Evolutionary conservation across 139 green algal species (phyloP).

Genomic region (Mychonastes homosphaera): DNA sequence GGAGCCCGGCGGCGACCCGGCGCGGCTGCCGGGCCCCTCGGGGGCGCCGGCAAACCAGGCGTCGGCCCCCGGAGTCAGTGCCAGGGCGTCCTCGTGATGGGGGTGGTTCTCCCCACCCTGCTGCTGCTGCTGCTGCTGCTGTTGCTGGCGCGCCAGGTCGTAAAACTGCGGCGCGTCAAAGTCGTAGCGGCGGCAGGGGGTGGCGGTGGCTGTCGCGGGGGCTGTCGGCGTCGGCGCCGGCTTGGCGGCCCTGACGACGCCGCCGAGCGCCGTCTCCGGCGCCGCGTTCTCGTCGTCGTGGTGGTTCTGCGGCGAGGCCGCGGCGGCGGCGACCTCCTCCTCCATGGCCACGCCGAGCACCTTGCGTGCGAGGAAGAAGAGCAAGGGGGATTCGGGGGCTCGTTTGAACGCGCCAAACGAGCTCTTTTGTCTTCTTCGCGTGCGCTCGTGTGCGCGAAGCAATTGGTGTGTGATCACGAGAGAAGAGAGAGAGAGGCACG

Average conservation of each 20-base stretch:
- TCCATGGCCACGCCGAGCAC: conserved; percentile 3
- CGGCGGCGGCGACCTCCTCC: not conserved
- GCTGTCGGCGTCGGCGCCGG: too few species aligned
- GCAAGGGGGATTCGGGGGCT: too few species aligned
- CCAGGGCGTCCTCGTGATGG: too few species aligned
- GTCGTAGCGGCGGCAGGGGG: conserved; percentile 21
- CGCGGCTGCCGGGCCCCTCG: conserved; percentile 8
- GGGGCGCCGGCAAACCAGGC: conserved; percentile 44
- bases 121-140: too few species aligned
- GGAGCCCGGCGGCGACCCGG: too few species aligned
- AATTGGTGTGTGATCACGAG: too few species aligned
- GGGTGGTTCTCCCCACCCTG: too few species aligned
- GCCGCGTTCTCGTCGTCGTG: not conserved
- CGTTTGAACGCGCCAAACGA: too few species aligned
- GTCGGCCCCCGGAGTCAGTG: too few species aligned
- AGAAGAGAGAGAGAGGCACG: too few species aligned
- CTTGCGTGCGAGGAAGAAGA: conserved; percentile 6
- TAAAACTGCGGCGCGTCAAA: conserved; percentile 45
- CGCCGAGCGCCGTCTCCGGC: not conserved
- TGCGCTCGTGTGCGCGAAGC: too few species aligned
- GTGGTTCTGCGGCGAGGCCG: not conserved
- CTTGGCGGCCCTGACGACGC: not conserved
- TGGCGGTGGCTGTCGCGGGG: not conserved
- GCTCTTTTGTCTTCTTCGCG: too few species aligned
- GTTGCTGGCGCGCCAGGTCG: conserved; percentile 28